phyloP scores from a whole-genome alignment of 1,139 yeast species.

The Magnusiomyces fungicola region DNA sequence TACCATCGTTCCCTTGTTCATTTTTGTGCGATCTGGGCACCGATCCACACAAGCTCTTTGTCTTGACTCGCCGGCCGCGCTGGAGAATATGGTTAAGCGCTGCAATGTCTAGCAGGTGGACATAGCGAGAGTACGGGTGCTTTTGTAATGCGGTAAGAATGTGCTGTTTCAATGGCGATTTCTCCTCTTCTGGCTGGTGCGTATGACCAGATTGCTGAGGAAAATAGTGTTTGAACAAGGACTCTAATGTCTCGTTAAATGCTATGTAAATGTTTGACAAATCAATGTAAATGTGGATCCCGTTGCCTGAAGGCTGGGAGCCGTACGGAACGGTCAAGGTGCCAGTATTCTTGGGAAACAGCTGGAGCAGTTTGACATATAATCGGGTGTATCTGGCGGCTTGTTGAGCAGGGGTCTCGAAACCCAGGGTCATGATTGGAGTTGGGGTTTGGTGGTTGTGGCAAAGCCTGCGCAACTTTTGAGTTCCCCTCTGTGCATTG shows the following conservation, averaged over 20 bases:
- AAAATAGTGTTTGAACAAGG: background rate
- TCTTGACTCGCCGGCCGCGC: conserved; percentile 18
- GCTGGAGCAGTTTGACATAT: conserved; percentile 10
- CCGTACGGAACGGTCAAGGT: conserved; percentile 18
- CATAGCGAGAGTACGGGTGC: background rate
- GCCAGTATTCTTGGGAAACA: conserved; percentile 20
- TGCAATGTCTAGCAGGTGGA: conserved; percentile 14
- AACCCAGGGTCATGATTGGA: background rate
- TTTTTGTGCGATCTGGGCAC: no score
- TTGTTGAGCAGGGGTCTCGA: background rate
- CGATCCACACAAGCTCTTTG: conserved; percentile 11
- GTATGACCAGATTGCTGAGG: no score
- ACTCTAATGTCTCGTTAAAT: conserved; percentile 4
- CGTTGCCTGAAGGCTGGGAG: conserved; percentile 1
- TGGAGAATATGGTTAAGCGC: conserved; percentile 17
- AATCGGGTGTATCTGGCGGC: conserved; percentile 11
- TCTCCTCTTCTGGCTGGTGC: no score
- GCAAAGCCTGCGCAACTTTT: background rate
- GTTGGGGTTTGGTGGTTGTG: conserved; percentile 5
- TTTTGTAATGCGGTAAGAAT: background rate
- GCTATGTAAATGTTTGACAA: conserved; percentile 23
- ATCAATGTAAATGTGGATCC: conserved; percentile 19
- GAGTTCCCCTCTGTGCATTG: background rate
- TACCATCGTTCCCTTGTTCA: no score
- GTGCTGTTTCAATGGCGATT: no score